Percentiles rank a stretch among this genome's conserved stretches.
These are phyloP conservation scores for Rhizopogon vulgaris DNA, from an alignment of 768 basidiomycete species.

Conservation along the genomic window DNA sequence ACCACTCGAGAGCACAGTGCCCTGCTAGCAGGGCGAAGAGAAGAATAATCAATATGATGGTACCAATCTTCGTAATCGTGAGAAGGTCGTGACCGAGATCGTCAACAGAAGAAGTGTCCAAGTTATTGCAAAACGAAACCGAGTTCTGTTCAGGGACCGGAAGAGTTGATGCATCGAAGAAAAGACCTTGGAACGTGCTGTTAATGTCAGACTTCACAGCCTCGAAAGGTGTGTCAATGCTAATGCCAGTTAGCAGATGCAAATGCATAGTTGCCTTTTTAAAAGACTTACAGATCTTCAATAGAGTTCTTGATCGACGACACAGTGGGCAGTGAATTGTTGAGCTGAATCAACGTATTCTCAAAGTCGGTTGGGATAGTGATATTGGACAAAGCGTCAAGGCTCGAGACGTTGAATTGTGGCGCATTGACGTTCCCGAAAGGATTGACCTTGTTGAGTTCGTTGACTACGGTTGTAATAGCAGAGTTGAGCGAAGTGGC, in stretches of 20 bases:
- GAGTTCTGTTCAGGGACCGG: constrained; percentile 70
- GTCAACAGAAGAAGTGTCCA: constrained; percentile 85
- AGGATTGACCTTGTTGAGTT: constrained; percentile 72
- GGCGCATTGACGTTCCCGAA: constrained; percentile 65
- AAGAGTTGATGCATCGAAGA: constrained; percentile 65
- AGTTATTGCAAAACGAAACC: constrained; percentile 66
- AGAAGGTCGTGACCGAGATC: constrained; percentile 77
- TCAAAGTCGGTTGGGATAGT: constrained; percentile 75
- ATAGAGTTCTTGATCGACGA: constrained; percentile 65
- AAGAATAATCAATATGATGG: constrained; percentile 62
- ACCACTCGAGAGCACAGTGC: constrained; percentile 81
- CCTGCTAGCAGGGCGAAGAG: constrained; percentile 70
- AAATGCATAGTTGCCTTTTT: neutral
- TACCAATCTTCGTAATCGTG: constrained; percentile 73
- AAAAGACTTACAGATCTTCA: constrained; percentile 55
- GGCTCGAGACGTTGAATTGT: constrained; percentile 67
- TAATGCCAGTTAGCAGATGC: constrained; percentile 20
- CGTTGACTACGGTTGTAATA: constrained; percentile 57
- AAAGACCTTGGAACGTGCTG: constrained; percentile 68
- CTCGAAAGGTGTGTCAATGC: constrained; percentile 85
- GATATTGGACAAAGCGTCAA: constrained; percentile 70
- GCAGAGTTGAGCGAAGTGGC: constrained; percentile 62
- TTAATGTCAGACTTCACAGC: constrained; percentile 86
- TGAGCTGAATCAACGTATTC: constrained; percentile 67
- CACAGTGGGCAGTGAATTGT: constrained; percentile 74